A percentile compares a stretch with the other conserved stretches of the same genome.
These are phyloP conservation scores for Hordeum pubiflorum DNA, from an alignment of 202 grass and related monocot genomes.

Conservation along the genomic window DNA sequence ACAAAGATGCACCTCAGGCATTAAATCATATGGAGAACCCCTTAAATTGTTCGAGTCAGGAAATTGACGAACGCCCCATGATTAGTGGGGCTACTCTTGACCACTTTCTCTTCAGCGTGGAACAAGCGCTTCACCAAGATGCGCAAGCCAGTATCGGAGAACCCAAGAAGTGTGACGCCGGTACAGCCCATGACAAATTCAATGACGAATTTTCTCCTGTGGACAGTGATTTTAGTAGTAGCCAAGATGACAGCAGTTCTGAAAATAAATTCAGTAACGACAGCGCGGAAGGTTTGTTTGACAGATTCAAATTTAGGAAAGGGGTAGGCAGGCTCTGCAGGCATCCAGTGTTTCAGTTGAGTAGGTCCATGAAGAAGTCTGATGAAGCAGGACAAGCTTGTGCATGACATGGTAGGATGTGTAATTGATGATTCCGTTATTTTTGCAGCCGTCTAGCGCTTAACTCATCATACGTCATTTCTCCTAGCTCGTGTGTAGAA, in stretches of 20 bases:
- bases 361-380: constrained; percentile 71
- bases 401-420: constrained; percentile 32
- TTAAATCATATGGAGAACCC: constrained; percentile 26
- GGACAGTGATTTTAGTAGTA: constrained; percentile 11
- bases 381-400: constrained; percentile 75
- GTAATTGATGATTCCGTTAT: not conserved
- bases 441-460: not conserved
- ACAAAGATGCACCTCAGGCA: constrained; percentile 57
- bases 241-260: constrained; percentile 21
- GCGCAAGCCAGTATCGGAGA: constrained; percentile 11
- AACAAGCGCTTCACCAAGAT: constrained; percentile 28
- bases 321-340: constrained; percentile 70
- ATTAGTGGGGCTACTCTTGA: constrained; percentile 56
- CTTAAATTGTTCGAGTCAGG: constrained; percentile 19
- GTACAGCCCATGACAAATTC: constrained; percentile 5
- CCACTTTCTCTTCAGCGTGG: constrained; percentile 51
- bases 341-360: constrained; percentile 80
- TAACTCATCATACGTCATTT: constrained; percentile 28
- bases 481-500: constrained; percentile 25
- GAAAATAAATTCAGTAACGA: constrained; percentile 28
- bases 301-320: constrained; percentile 79
- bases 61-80: constrained; percentile 32
- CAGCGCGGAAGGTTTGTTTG: constrained; percentile 45
- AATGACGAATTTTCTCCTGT: constrained; percentile 1
- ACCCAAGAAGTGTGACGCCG: constrained; percentile 20